Conservation (phyloP, 192 early-diverging fungal genomes). For the Phlyctochytrium planicorne region DNA sequence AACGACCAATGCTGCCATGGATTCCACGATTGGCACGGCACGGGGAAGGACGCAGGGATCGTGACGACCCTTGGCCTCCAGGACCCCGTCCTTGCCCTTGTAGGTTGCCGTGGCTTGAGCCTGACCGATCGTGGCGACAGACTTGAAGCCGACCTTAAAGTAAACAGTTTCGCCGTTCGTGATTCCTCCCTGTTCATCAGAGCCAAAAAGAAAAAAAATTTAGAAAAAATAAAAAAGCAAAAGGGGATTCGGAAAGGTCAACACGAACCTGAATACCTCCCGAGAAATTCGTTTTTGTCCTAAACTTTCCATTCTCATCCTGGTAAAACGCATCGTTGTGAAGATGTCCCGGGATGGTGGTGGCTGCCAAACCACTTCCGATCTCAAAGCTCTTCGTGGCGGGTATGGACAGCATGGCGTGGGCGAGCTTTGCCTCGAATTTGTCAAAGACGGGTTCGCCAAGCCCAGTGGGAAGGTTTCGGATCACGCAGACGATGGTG, state of each 20-base stretch:
- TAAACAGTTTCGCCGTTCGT: constrained; percentile 94
- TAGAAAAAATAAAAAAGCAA: too few species aligned
- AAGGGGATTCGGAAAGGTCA: background rate
- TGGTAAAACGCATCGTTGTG: constrained; percentile 91
- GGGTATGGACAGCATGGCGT: constrained; percentile 98
- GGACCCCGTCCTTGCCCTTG: constrained; percentile 71
- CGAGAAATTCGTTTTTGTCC: constrained; percentile 91
- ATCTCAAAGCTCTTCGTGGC: constrained; percentile 99
- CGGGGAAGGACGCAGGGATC: constrained; percentile 97
- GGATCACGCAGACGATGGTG: constrained; percentile 92
- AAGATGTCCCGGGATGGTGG: constrained; percentile 78
- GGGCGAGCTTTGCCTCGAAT: constrained; percentile 91
- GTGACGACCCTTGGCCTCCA: constrained; percentile 92
- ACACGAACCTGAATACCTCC: constrained; percentile 81
- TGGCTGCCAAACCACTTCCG: constrained; percentile 89
- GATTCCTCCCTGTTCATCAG: constrained; percentile 77
- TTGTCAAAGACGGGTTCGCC: constrained; percentile 99
- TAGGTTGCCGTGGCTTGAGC: constrained; percentile 88
- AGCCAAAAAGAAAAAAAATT: constrained; percentile 18
- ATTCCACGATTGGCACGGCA: constrained; percentile 96
- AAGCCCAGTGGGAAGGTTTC: constrained; percentile 85
- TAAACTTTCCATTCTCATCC: constrained; percentile 61
- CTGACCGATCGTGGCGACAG: constrained; percentile 92
- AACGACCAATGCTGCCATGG: constrained; percentile 90
- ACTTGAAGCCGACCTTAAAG: constrained; percentile 98